A percentile compares a stretch with the other conserved stretches of the same genome.
These are phyloP conservation scores for Pythium folliculosum DNA, from an alignment of 352 stramenopile genomes.

Conservation along the genomic window DNA sequence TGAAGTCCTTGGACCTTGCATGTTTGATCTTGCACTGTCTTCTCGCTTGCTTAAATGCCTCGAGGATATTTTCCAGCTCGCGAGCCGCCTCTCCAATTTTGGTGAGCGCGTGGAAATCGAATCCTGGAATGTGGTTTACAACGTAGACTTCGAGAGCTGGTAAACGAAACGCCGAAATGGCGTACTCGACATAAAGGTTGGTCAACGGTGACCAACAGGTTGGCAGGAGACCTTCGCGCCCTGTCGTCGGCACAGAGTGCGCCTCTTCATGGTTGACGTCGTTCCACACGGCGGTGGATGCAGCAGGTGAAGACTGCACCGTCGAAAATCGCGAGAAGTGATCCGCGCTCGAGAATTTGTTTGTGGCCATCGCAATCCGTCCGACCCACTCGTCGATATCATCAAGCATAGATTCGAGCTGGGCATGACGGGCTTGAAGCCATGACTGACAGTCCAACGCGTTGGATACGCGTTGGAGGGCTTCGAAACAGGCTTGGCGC, in stretches of 20 bases:
- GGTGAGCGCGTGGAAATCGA: background rate
- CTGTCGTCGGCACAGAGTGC: background rate
- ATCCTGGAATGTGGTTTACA: background rate
- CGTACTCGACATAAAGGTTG: background rate
- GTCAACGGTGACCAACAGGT: background rate
- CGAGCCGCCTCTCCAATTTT: constrained; percentile 4
- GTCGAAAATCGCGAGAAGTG: too few species aligned
- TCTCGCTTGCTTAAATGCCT: background rate
- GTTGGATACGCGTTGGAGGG: background rate
- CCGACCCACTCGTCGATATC: too few species aligned
- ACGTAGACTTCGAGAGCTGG: constrained; percentile 6
- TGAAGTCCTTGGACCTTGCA: background rate
- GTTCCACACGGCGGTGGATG: too few species aligned
- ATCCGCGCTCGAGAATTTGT: too few species aligned
- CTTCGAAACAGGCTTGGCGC: background rate
- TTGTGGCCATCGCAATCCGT: too few species aligned
- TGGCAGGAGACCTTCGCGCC: background rate
- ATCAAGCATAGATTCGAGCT: too few species aligned
- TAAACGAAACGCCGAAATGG: constrained; percentile 4
- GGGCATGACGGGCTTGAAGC: too few species aligned
- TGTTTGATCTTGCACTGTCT: background rate
- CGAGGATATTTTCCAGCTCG: background rate
- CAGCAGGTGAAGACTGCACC: too few species aligned
- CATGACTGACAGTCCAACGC: too few species aligned
- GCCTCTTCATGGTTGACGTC: background rate